These are phyloP conservation scores for Schizothecium vesticola DNA, from an alignment of 495 filamentous ascomycete genomes.

Conservation along the genomic window DNA sequence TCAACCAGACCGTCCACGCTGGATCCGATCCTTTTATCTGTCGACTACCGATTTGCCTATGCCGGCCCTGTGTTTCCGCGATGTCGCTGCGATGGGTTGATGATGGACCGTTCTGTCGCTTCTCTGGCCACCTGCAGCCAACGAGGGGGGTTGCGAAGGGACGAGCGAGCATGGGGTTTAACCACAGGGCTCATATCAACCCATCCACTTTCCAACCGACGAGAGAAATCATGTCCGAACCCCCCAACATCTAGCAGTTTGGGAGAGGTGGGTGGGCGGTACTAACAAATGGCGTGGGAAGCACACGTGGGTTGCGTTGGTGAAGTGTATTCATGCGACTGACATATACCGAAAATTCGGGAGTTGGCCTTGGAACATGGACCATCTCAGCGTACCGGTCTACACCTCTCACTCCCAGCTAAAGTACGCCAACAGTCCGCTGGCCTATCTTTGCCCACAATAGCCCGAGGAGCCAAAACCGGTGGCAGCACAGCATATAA, in stretches of 20 bases:
- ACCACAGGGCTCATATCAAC: not conserved
- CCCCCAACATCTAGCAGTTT: no score
- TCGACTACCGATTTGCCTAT: not conserved
- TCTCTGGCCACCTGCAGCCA: not conserved
- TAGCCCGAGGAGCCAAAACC: not conserved
- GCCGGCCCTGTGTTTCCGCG: not conserved
- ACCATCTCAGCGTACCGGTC: not conserved
- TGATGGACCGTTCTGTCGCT: not conserved
- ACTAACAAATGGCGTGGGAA: not conserved
- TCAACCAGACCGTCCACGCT: not conserved
- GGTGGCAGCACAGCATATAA: not conserved
- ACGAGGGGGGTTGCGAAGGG: not conserved
- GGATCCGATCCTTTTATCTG: not conserved
- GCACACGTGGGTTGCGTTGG: not conserved
- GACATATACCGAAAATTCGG: no score
- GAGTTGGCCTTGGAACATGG: not conserved
- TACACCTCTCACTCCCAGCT: not conserved
- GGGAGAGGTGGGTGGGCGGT: no score
- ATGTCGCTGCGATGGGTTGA: not conserved
- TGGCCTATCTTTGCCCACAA: not conserved
- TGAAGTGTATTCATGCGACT: no score
- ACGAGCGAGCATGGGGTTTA: not conserved
- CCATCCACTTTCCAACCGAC: not conserved
- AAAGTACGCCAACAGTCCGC: not conserved
- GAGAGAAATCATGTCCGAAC: no score